phyloP scores from a whole-genome alignment of 805 yeast species.

The Teunomyces gatunensis region DNA sequence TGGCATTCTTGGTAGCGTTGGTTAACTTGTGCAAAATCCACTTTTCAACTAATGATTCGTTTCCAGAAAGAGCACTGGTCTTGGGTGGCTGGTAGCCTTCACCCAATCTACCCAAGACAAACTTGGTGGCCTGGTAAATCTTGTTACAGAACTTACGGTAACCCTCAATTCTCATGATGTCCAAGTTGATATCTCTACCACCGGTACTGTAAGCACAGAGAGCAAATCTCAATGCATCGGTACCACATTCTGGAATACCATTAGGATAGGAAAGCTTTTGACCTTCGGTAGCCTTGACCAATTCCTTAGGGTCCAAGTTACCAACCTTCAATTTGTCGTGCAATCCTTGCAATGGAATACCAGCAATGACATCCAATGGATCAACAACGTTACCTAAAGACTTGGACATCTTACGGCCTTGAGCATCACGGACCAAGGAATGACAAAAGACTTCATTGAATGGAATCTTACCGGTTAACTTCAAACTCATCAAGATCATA shows the following conservation, averaged over 20 bases:
- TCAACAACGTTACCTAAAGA: conserved; percentile 95
- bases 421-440: conserved; percentile 97
- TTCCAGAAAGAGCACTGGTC: conserved; percentile 59
- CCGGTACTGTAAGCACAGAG: conserved; percentile 98
- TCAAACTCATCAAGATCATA: conserved; percentile 89
- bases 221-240: conserved; percentile 97
- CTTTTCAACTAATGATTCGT: conserved; percentile 88
- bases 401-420: conserved; percentile 98
- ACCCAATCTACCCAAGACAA: conserved; percentile 90
- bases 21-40: conserved; percentile 93
- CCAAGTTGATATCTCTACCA: conserved; percentile 96
- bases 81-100: conserved; percentile 83
- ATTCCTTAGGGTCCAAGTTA: conserved; percentile 85
- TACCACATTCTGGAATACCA: conserved; percentile 99
- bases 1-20: conserved; percentile 61
- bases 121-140: conserved; percentile 98
- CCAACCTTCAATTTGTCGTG: conserved; percentile 77
- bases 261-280: conserved; percentile 88
- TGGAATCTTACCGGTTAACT: conserved; percentile 87
- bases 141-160: conserved; percentile 99
- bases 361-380: conserved; percentile 90
- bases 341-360: conserved; percentile 75
- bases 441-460: conserved; percentile 97
- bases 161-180: conserved; percentile 95
- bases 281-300: conserved; percentile 83